Base-by-base conservation (phyloP, 208 protist genomes). In the Trypanosoma melophagium region DNA sequence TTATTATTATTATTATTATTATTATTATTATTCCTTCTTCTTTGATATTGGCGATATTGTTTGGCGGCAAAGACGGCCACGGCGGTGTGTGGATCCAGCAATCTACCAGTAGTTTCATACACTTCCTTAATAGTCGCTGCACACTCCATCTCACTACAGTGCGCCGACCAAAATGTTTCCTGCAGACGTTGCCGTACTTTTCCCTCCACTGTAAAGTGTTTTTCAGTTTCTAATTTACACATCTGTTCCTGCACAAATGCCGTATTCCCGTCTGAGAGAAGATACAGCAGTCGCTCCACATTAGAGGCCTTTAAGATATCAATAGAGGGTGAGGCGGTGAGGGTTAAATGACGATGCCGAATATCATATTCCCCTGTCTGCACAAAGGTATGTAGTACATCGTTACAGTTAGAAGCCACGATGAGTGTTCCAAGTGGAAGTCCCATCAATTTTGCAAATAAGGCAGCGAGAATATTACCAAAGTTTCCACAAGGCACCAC, bases 401-500 rank as follows among this genome's bases (percentile, higher is more conserved):
- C 93, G 76, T 99, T 99, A 40, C 75, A 52, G 80, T 98, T 99
- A 12, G 96, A 97, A 12, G 96, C 95, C 9, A 97, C 88, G 35
- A 99, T 81, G n/a, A 99, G 79, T 52, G 76, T 79, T 16, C 85
- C 69, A 35, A 98, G 69, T 13, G 94, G 94, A 28, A 98, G 74
- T 14, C 96, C 90, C 83, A 96, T 94, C 53, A 79, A 73, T 67
- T 93, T 96, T 25, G 97, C 97, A 24, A 97, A 86, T 76, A 94
- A 98, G 41, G 90, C 96, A 13, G 93, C 88, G 9, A 98, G 81
- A 60, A 98, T 93, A 81, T 99, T 97, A 19, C 97, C 97, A 77
- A 98, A 98, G 80, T 98, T 98, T 41, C 97, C 97, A 58, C 96
- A 97, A n/a, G 97, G 97, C 40, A 98, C 92, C 21, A 89, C 81